phyloP scores from a whole-genome alignment of 2,329 filamentous ascomycete species.

The Anisogramma anomala region DNA sequence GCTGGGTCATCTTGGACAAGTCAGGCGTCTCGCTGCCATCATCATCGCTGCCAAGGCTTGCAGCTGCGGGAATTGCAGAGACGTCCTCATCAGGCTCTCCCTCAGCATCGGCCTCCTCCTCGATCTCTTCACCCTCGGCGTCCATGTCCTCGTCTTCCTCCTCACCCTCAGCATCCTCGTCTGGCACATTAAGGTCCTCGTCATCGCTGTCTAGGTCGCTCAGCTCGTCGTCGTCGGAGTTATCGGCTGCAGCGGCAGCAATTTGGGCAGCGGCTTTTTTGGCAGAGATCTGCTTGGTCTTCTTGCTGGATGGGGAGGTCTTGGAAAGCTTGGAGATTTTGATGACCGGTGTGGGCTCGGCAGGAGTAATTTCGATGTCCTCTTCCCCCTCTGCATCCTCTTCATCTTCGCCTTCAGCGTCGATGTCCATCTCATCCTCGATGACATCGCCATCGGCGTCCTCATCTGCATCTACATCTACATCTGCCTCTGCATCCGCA shows the following conservation, averaged over 20 bases:
- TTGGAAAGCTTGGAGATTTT: slow-evolving; percentile 36
- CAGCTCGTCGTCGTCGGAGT: slow-evolving; percentile 44
- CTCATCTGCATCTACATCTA: slow-evolving; percentile 30
- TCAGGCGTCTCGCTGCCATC: slow-evolving; percentile 42
- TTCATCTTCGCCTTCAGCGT: slow-evolving; percentile 32
- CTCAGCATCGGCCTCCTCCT: slow-evolving; percentile 27
- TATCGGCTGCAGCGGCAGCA: slow-evolving; percentile 26
- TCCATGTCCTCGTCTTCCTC: slow-evolving; percentile 30
- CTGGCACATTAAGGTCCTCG: slow-evolving; percentile 30
- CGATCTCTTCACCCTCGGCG: slow-evolving; percentile 27
- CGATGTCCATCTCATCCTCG: slow-evolving; percentile 31
- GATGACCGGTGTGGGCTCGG: slow-evolving; percentile 31
- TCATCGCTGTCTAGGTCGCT: slow-evolving; percentile 46
- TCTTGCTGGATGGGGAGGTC: slow-evolving; percentile 20
- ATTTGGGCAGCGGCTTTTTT: slow-evolving; percentile 16
- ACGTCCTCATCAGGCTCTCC: slow-evolving; percentile 27
- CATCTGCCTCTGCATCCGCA: slow-evolving; percentile 26
- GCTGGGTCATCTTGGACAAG: slow-evolving; percentile 48
- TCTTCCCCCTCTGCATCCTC: slow-evolving; percentile 40
- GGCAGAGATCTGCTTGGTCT: slow-evolving; percentile 24
- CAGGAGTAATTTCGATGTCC: slow-evolving; percentile 30
- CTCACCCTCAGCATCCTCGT: slow-evolving; percentile 24
- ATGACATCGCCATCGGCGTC: slow-evolving; percentile 26
- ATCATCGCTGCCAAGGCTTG: slow-evolving; percentile 30
- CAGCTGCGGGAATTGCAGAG: slow-evolving; percentile 17